Base-by-base conservation (phyloP, 805 yeast genomes). In the Starmerella bacillaris region DNA sequence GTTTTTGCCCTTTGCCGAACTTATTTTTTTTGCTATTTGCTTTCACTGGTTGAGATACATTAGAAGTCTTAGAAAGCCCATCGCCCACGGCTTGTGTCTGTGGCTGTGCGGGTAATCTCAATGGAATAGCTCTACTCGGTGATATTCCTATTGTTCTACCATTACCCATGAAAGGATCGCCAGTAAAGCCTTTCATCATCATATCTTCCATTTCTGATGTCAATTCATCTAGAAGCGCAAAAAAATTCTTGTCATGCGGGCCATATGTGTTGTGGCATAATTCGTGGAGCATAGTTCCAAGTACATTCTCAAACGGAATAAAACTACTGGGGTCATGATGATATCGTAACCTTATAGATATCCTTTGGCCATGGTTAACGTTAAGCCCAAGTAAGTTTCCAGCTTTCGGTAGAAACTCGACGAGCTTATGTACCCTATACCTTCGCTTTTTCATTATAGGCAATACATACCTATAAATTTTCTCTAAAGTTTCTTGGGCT, bases 221-320 rank as follows among this genome's bases (percentile, higher is more conserved):
- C 27, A 78, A 59, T 39, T 67, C 70, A 36, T 78, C 86, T 43
- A 82, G 53, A 34, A 65, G 64, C 34, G 58, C 58, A 51, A 79
- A 79, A 50, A 86, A 86, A 39, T 56, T 57, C 2, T 58, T 66
- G 57, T 86, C 76, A 51, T 86, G 96, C 0, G 92, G 78, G 0
- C 94, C 94, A 48, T 60, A 59, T 16, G 63, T 51, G 51, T 82
- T 84, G 52, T 86, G 96, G 2, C 80, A 68, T 28, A 86, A 60
- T 52, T 86, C 96, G 54, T 86, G 96, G 4, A 86, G 59, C 72
- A 83, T 68, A 0, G 94, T 82, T 1, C 83, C 93, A 18, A 84
- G 50, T 2, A 84, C 56, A 34, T 72, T 72, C 54, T 55, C 60
- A 29, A 74, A 57, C 1, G 83, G 74, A 15, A 72, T 51, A 51